Percentiles rank a stretch among this genome's conserved stretches.
These are phyloP conservation scores for Quercus bicolor DNA, from an alignment of 306 rosid genomes.

Conservation along the genomic window DNA sequence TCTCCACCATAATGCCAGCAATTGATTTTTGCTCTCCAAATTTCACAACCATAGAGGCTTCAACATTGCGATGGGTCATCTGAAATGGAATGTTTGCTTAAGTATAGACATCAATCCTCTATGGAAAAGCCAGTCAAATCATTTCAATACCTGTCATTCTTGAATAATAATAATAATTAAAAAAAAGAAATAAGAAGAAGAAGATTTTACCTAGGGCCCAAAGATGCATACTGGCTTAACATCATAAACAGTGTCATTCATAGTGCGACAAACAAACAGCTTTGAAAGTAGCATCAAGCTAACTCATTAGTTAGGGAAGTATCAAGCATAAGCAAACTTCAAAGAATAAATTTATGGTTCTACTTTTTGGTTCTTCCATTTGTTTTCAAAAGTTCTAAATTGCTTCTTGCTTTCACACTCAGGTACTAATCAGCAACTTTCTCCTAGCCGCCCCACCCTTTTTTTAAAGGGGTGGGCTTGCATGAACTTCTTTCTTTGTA, in stretches of 20 bases:
- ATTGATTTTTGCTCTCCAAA: slow-evolving; percentile 61
- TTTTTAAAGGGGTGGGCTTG: too few species aligned
- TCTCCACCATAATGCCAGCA: slow-evolving; percentile 92
- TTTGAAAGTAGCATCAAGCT: too few species aligned
- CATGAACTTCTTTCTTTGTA: too few species aligned
- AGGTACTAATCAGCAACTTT: too few species aligned
- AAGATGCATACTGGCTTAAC: slow-evolving; percentile 79
- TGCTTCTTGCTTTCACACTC: too few species aligned
- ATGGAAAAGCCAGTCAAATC: slow-evolving; percentile 2
- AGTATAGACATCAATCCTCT: slow-evolving; percentile 3
- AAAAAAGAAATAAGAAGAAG: background rate
- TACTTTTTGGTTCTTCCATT: too few species aligned
- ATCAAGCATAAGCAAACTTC: too few species aligned
- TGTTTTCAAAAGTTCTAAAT: too few species aligned
- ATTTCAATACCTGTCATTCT: background rate
- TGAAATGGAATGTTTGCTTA: slow-evolving; percentile 24
- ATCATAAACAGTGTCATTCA: slow-evolving; percentile 81
- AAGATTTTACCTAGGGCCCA: background rate
- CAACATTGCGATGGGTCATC: slow-evolving; percentile 98
- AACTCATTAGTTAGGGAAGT: too few species aligned
- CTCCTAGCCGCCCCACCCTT: too few species aligned
- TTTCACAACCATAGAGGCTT: slow-evolving; percentile 93
- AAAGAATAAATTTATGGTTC: too few species aligned
- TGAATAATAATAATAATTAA: too few species aligned
- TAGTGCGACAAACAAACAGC: slow-evolving; percentile 67